Percentiles rank a stretch among this genome's conserved stretches.
Evolutionary conservation across 495 filamentous ascomycete species (phyloP).

Genomic region (Hyaloscypha hepaticicola): DNA sequence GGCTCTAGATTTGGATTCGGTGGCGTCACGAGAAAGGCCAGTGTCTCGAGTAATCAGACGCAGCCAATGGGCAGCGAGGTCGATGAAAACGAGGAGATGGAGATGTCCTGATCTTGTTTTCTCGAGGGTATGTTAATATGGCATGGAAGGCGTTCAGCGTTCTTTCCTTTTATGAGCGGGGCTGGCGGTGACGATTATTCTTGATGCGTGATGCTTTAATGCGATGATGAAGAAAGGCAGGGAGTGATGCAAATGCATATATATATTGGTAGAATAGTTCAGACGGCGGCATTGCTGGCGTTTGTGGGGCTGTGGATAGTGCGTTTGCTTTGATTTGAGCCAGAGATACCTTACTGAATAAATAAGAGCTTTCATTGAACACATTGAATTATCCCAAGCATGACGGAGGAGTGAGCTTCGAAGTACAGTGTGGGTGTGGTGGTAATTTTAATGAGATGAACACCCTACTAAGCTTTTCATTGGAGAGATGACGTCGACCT

Average conservation of each 20-base stretch:
- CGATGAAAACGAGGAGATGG: conserved; percentile 69
- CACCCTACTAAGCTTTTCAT: too few relatives aligned
- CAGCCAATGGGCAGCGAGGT: conserved; percentile 63
- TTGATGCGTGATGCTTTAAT: background rate
- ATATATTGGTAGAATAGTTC: background rate
- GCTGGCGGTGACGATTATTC: background rate
- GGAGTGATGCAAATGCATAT: background rate
- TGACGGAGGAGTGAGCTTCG: too few relatives aligned
- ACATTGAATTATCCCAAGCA: too few relatives aligned
- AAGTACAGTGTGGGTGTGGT: too few relatives aligned
- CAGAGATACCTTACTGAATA: background rate
- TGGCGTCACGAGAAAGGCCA: conserved; percentile 51
- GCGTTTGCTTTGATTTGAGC: background rate
- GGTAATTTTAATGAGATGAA: too few relatives aligned
- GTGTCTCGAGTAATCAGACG: conserved; percentile 56
- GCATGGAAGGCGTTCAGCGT: too few relatives aligned
- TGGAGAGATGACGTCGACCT: too few relatives aligned
- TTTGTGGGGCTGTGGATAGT: background rate
- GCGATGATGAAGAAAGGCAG: background rate
- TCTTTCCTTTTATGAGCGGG: background rate
- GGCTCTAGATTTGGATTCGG: conserved; percentile 59
- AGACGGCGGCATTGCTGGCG: background rate
- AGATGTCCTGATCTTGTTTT: conserved; percentile 45
- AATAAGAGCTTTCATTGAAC: background rate
- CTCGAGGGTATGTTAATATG: background rate